Evolutionary conservation across 2,329 filamentous ascomycete species (phyloP), one percentile per base, ranked within the genome.

Genomic region (Fusarium marasasianum): DNA sequence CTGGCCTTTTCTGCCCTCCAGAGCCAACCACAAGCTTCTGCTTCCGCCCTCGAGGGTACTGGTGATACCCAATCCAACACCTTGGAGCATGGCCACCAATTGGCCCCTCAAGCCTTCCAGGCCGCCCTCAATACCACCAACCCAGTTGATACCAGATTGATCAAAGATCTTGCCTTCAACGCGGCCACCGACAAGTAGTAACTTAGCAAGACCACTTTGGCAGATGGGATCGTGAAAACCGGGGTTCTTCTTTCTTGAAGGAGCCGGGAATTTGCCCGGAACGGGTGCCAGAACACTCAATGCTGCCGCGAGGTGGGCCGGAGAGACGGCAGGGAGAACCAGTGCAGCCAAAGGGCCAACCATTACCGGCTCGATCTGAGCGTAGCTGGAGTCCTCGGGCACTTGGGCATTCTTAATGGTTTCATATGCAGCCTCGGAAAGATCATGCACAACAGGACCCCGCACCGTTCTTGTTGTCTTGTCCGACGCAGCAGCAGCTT

Each of bases 161-260:
- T 98, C 95, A 78, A 98, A 95, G 38, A 94, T 90, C 82, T 91
- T 92, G 72, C 93, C 93, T 80, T 99, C 96, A 37, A 98, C 89
- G 58, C 96, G 88, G 20, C 95, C 95, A 60, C 95, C 96, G 20
- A 99, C 85, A 40, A 99, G 84, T 81, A 97, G 87, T 72, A 99
- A 84, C 85, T 99, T 99, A 79, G 94, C 91, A 76, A 99, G 82
- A 13, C 93, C 96, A 73, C 86, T 90, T 83, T 98, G 95, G 62
- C 96, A 94, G 4, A 87, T 82, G 0, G 90, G 87, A 63, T 98
- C 96, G 81, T 97, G 89, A 83, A 95, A 98, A 18, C 91, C 91
- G 0, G 96, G 95, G 78, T 89, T 94, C 77, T 90, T 91, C 82
- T 89, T 92, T 69, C 94, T 89, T 58, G 90, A 90, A 3, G 96